Evolutionary conservation across 495 filamentous ascomycete species (phyloP).

Genomic region (Hamigera avellanea): DNA sequence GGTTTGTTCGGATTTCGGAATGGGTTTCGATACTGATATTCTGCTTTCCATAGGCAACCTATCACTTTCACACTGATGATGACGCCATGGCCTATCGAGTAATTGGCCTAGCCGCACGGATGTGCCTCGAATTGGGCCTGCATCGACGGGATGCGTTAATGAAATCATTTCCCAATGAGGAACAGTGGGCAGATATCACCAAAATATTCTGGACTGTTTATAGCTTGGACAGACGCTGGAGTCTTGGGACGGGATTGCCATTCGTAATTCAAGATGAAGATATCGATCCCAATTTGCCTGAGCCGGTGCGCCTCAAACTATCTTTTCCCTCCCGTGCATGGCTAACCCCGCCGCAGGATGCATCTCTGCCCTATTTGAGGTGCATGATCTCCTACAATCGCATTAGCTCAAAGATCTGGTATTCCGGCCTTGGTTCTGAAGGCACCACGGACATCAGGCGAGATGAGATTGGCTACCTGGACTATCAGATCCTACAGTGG

Average conservation of each 20-base stretch:
- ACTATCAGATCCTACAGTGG: slow-evolving; percentile 71
- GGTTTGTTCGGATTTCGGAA: background rate
- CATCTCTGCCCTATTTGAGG: slow-evolving; percentile 53
- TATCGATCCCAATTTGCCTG: slow-evolving; percentile 66
- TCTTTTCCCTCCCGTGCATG: background rate
- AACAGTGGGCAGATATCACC: slow-evolving; percentile 46
- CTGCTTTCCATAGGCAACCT: slow-evolving; percentile 49
- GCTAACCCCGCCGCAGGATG: slow-evolving; percentile 37
- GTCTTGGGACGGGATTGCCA: slow-evolving; percentile 68
- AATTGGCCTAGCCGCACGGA: slow-evolving; percentile 61
- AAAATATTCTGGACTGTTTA: slow-evolving; percentile 75
- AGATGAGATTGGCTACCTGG: slow-evolving; percentile 62
- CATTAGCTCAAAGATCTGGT: slow-evolving; percentile 73
- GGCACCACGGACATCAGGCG: slow-evolving; percentile 41
- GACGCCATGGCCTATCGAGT: slow-evolving; percentile 71
- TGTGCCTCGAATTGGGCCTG: slow-evolving; percentile 71
- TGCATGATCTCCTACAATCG: slow-evolving; percentile 70
- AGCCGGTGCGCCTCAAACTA: slow-evolving; percentile 49
- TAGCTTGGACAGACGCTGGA: slow-evolving; percentile 71
- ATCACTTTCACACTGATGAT: slow-evolving; percentile 72
- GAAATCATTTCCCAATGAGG: slow-evolving; percentile 49
- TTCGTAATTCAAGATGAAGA: slow-evolving; percentile 75
- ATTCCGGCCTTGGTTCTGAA: slow-evolving; percentile 38
- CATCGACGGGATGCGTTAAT: slow-evolving; percentile 63
- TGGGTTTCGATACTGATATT: slow-evolving; percentile 1